Conservation (phyloP, 805 yeast genomes). For the Lipomyces oligophaga region DNA sequence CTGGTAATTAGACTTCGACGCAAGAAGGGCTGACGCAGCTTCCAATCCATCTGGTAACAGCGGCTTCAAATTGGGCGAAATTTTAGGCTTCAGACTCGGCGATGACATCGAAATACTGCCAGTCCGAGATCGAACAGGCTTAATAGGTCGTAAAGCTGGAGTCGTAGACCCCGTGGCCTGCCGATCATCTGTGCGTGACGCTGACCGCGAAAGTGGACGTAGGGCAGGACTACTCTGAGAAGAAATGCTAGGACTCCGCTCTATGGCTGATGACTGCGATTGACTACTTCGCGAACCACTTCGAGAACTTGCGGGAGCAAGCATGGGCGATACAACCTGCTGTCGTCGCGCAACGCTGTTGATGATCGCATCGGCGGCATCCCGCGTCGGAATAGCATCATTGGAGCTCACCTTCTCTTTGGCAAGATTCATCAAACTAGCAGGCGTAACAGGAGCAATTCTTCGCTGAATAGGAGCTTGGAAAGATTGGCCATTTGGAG, state of each 20-base stretch:
- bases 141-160: constrained; percentile 25
- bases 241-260: constrained; percentile 3
- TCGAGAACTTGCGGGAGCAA: constrained; percentile 19
- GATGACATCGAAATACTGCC: constrained; percentile 27
- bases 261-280: not conserved
- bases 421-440: constrained; percentile 35
- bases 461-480: constrained; percentile 4
- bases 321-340: constrained; percentile 19
- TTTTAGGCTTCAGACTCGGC: constrained; percentile 24
- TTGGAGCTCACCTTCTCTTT: constrained; percentile 13
- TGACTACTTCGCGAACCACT: not conserved
- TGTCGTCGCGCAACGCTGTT: constrained; percentile 28
- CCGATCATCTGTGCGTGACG: constrained; percentile 11
- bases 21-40: constrained; percentile 33
- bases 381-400: constrained; percentile 30
- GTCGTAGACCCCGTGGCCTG: not conserved
- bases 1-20: constrained; percentile 44
- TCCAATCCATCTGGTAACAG: constrained; percentile 22
- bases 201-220: constrained; percentile 9
- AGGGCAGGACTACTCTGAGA: constrained; percentile 18
- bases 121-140: constrained; percentile 33
- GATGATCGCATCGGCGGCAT: constrained; percentile 25
- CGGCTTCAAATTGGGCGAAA: constrained; percentile 26
- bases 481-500: not conserved
- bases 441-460: constrained; percentile 36